A percentile compares a stretch with the other conserved stretches of the same genome.
These are phyloP conservation scores for Amauroascus verrucosus DNA, from an alignment of 2,329 filamentous ascomycete species.

Conservation along the genomic window DNA sequence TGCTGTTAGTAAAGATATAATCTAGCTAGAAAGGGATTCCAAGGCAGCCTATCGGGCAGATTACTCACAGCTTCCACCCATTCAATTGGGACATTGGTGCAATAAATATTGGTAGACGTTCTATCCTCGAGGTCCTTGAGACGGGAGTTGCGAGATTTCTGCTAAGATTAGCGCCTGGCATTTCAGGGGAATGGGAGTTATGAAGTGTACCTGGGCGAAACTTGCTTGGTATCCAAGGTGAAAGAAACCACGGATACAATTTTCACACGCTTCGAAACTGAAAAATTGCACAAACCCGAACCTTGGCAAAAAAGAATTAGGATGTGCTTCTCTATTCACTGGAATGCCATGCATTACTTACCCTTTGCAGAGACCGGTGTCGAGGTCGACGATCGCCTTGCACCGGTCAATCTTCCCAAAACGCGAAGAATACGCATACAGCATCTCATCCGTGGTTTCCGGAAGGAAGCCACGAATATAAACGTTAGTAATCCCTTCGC, in stretches of 20 bases:
- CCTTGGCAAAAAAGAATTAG: conserved; percentile 42
- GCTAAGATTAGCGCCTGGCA: conserved; percentile 21
- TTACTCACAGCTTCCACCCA: conserved; percentile 75
- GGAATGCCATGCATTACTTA: conserved; percentile 36
- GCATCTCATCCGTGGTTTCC: conserved; percentile 84
- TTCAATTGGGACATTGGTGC: conserved; percentile 87
- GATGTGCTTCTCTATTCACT: conserved; percentile 11
- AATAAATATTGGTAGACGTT: conserved; percentile 86
- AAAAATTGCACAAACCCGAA: conserved; percentile 97
- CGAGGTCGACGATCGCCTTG: conserved; percentile 95
- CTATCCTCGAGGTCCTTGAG: conserved; percentile 93
- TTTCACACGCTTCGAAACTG: conserved; percentile 77
- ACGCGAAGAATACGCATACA: conserved; percentile 69
- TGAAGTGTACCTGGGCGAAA: conserved; percentile 66
- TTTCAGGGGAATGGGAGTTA: conserved; percentile 1
- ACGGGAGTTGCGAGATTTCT: conserved; percentile 97
- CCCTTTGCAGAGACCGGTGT: conserved; percentile 93
- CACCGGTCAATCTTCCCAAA: conserved; percentile 94
- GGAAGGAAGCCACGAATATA: conserved; percentile 95
- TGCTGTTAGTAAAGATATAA: conserved; percentile 16
- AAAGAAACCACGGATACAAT: conserved; percentile 92
- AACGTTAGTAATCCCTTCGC: conserved; percentile 90
- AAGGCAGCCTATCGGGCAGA: neutral
- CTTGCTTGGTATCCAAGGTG: conserved; percentile 93
- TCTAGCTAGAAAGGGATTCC: conserved; percentile 14